These are phyloP conservation scores for Lolium multiflorum DNA, from an alignment of 176 grass and related monocot genomes.

Conservation along the genomic window DNA sequence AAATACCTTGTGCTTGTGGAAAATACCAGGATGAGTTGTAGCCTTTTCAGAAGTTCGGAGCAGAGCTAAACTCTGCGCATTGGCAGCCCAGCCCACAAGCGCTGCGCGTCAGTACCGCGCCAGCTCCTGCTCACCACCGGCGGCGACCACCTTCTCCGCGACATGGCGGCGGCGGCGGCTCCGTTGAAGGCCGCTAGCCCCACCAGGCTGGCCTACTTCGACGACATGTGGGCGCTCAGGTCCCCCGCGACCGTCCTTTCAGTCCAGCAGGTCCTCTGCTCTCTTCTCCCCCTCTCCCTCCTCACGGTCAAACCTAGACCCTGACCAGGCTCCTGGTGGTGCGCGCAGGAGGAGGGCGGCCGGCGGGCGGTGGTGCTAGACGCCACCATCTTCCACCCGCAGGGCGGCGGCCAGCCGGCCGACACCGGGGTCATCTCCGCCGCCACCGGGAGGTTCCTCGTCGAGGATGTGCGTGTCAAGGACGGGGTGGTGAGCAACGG, in stretches of 20 bases:
- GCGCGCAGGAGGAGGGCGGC: slow-evolving; percentile 56
- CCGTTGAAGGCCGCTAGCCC: slow-evolving; percentile 9
- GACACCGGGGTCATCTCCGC: slow-evolving; percentile 62
- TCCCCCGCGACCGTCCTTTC: slow-evolving; percentile 60
- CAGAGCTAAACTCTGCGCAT: not conserved
- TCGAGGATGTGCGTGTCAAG: slow-evolving; percentile 78
- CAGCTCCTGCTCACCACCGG: not conserved
- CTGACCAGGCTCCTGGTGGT: not conserved
- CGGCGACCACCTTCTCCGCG: slow-evolving; percentile 24
- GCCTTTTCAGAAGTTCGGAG: too few species aligned
- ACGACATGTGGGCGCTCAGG: slow-evolving; percentile 73
- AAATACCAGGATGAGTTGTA: too few species aligned
- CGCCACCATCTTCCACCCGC: slow-evolving; percentile 84
- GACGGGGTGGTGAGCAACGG: slow-evolving; percentile 67
- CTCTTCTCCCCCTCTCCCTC: not conserved
- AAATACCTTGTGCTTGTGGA: too few species aligned
- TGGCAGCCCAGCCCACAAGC: not conserved
- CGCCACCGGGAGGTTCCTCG: slow-evolving; percentile 58
- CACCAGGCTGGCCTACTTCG: slow-evolving; percentile 79
- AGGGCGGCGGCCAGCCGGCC: slow-evolving; percentile 88
- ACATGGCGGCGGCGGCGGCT: slow-evolving; percentile 43
- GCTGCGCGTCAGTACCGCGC: not conserved
- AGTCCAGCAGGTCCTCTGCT: slow-evolving; percentile 46
- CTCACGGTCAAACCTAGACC: not conserved
- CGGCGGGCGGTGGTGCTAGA: slow-evolving; percentile 71